These are phyloP conservation scores for Venturia oleaginea DNA, from an alignment of 2,329 filamentous ascomycete genomes.

Conservation along the genomic window DNA sequence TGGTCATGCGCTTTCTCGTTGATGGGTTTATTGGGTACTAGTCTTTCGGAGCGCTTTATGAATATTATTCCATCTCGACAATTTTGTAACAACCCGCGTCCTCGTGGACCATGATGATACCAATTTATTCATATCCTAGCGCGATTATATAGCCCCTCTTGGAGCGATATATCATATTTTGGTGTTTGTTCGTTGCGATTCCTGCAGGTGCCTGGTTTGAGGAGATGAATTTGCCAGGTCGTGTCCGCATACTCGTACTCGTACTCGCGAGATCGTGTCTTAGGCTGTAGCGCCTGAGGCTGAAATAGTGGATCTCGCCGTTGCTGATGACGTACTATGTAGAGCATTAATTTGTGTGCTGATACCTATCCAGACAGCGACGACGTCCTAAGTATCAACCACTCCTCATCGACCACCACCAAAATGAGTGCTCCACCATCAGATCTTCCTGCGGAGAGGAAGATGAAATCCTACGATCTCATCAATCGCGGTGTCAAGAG, in stretches of 20 bases:
- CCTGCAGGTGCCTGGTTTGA: neutral
- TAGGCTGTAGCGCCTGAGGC: neutral
- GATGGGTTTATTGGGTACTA: neutral
- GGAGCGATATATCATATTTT: neutral
- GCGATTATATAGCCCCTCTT: no score
- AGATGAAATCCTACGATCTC: conserved; percentile 21
- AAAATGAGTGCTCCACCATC: conserved; percentile 3
- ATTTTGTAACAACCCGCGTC: neutral
- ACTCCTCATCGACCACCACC: neutral
- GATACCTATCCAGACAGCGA: neutral
- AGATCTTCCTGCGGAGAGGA: neutral
- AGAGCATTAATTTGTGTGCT: neutral
- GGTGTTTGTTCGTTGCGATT: neutral
- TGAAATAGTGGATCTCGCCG: neutral
- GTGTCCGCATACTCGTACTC: no score
- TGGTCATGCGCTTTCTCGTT: neutral
- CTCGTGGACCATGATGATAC: neutral
- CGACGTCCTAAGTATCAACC: neutral
- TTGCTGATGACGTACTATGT: neutral
- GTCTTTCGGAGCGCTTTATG: no score
- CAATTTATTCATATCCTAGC: neutral
- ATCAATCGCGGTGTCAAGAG: conserved; percentile 34
- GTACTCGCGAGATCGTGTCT: no score
- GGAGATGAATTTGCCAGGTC: no score
- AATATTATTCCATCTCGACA: no score